Conservation (phyloP, 2,329 filamentous ascomycete species). For the Sporothrix pseudoabietina region DNA sequence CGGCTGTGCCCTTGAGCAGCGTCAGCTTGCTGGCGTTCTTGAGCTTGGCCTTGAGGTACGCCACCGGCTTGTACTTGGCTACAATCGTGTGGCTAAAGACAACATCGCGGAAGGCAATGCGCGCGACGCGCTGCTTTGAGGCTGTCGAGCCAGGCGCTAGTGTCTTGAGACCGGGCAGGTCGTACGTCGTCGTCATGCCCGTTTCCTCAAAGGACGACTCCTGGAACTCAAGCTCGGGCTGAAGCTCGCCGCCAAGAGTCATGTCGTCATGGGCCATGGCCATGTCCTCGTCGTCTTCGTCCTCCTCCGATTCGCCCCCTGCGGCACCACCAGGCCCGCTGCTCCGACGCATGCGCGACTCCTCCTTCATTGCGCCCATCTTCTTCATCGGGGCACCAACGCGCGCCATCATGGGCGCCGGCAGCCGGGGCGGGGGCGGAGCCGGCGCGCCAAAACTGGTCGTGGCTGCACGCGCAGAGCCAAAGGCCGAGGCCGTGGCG, state of each 20-base stretch:
- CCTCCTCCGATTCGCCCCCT: not conserved
- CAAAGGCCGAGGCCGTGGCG: not conserved
- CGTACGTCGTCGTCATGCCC: constrained; percentile 63
- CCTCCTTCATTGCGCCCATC: not conserved
- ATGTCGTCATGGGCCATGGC: constrained; percentile 30
- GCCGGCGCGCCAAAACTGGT: not conserved
- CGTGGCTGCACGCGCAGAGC: not conserved
- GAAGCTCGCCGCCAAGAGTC: constrained; percentile 32
- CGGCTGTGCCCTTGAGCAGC: constrained; percentile 57
- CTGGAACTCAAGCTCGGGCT: constrained; percentile 48
- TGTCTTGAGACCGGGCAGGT: constrained; percentile 60
- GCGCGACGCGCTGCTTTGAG: constrained; percentile 62
- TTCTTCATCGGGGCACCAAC: not conserved
- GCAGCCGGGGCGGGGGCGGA: not conserved
- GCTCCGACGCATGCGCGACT: not conserved
- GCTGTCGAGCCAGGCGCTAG: constrained; percentile 54
- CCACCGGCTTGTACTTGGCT: constrained; percentile 61
- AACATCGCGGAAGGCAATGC: constrained; percentile 52
- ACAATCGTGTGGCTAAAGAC: constrained; percentile 60
- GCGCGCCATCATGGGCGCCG: no score
- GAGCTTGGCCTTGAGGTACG: constrained; percentile 61
- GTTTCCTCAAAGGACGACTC: constrained; percentile 61
- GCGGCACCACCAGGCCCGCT: not conserved
- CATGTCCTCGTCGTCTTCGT: not conserved
- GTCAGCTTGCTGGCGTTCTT: constrained; percentile 59